Evolutionary conservation across 768 basidiomycete species (phyloP).

Genomic region (Boletus huronensis): DNA sequence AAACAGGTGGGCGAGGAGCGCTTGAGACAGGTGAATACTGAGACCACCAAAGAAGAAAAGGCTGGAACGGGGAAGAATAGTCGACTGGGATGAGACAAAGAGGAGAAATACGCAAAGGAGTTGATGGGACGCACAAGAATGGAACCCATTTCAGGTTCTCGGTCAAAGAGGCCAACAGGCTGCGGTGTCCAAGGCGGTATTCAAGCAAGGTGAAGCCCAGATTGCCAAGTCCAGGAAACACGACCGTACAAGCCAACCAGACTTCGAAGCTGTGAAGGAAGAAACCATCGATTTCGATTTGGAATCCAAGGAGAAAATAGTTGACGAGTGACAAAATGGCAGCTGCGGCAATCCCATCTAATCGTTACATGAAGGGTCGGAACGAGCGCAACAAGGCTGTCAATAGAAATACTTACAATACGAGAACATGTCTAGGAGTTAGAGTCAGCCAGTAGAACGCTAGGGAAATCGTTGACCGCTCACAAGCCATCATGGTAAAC

Average conservation of each 20-base stretch:
- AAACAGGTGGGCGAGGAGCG: constrained; percentile 54
- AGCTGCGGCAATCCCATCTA: constrained; percentile 60
- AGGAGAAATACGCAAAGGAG: not conserved
- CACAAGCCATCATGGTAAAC: constrained; percentile 57
- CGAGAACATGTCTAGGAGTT: constrained; percentile 44
- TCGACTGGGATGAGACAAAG: not conserved
- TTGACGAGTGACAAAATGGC: constrained; percentile 67
- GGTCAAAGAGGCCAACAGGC: constrained; percentile 16
- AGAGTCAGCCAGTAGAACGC: not conserved
- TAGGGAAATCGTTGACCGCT: constrained; percentile 7
- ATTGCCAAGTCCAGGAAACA: constrained; percentile 73
- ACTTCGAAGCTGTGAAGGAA: constrained; percentile 80
- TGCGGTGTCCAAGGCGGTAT: constrained; percentile 59
- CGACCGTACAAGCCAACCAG: constrained; percentile 72
- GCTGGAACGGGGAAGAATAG: constrained; percentile 6
- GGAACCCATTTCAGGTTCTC: constrained; percentile 33
- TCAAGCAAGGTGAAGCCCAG: constrained; percentile 72
- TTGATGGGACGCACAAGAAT: constrained; percentile 32
- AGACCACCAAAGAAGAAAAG: constrained; percentile 58
- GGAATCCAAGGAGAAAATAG: constrained; percentile 73
- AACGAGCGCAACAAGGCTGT: not conserved
- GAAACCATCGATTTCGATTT: constrained; percentile 64
- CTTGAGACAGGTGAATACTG: constrained; percentile 48
- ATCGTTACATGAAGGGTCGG: not conserved
- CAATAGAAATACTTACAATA: constrained; percentile 37